Evolutionary conservation across 345 rosid genomes (phyloP), one percentile per base, ranked within the genome.

Genomic region (Eucalyptus pauciflora): DNA sequence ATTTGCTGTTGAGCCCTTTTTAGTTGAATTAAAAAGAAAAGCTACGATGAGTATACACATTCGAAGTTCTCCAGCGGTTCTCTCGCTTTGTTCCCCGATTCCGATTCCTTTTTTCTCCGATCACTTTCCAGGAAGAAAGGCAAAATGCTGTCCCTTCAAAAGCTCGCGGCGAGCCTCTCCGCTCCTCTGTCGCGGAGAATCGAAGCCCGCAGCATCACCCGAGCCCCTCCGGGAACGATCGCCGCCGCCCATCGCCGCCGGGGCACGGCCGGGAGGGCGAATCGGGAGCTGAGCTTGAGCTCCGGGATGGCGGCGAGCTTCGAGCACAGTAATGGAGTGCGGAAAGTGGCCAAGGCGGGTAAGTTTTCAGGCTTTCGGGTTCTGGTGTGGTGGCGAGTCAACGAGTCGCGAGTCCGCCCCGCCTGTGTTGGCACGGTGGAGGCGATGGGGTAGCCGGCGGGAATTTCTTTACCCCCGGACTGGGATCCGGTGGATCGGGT

Each of bases 311-410:
- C 46, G 83, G 4, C 83, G 83, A 76, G 83, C 15, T 37, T 76
- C 83, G 27, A 37, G 83, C 83, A 20, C 48, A 20, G 15, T 11
- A 41, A 76, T 43, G 83, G 83, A 8, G 83, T 41, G 83, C 46
- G 22, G 83, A 76, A 76, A 11, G 83, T 24, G 83, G 83, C 83
- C 9, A 22, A 41, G 29, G 83, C 83, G 25, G 48, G 83, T 76
- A 11, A 18, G 83, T 41, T 76, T 76, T 85, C 88, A 87, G 91
- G 92, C 89, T 90, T 87, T 89, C 88, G 88, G 48, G 46, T 76
- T 1, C 46, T 41, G 27, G 83, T 37, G 5, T 10, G 48, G 83
- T 20, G 8, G 27, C 48, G 27, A 76, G 48, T 2, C 48, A 3
- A 10, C 13, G 83, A 76, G 46, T 20, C 83, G 83, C 27, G 83